Conservation (phyloP, 1,139 yeast genomes). For the Wickerhamomyces sp. region DNA sequence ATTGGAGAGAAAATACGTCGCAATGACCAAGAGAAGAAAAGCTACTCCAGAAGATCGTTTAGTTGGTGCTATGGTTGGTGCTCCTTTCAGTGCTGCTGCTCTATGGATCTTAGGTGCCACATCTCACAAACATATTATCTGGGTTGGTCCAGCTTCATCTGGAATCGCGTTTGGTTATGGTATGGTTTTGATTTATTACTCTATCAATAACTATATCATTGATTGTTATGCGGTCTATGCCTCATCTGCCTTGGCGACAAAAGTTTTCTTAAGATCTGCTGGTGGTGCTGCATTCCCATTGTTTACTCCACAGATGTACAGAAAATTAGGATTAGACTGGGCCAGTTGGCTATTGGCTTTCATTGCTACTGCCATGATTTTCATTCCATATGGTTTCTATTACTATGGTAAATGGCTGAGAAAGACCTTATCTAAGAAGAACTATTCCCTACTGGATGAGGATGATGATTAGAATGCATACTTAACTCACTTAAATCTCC, state of each 20-base stretch:
- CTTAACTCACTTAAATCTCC: too few relatives aligned
- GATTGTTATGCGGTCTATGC: constrained; percentile 85
- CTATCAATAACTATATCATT: constrained; percentile 83
- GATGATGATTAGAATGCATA: background rate
- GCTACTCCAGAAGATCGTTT: constrained; percentile 88
- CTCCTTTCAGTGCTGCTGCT: constrained; percentile 86
- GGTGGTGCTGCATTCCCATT: constrained; percentile 88
- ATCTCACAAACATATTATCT: constrained; percentile 68
- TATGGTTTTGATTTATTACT: constrained; percentile 84
- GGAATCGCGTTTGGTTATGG: constrained; percentile 90
- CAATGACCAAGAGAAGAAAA: constrained; percentile 47
- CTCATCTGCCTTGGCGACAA: constrained; percentile 89
- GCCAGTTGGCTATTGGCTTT: constrained; percentile 83
- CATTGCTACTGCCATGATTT: constrained; percentile 75
- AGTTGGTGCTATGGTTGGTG: constrained; percentile 84
- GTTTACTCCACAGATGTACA: constrained; percentile 78
- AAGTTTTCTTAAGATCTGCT: constrained; percentile 80
- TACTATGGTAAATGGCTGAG: constrained; percentile 63
- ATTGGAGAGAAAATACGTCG: constrained; percentile 57
- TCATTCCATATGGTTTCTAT: constrained; percentile 78
- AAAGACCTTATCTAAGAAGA: constrained; percentile 61
- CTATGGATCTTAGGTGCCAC: constrained; percentile 89
- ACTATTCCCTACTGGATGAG: constrained; percentile 41
- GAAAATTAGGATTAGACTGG: constrained; percentile 71
- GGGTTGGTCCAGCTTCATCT: constrained; percentile 94